These are phyloP conservation scores for Tripidium arundinaceum DNA, from an alignment of 202 grass and related monocot genomes.

Conservation along the genomic window DNA sequence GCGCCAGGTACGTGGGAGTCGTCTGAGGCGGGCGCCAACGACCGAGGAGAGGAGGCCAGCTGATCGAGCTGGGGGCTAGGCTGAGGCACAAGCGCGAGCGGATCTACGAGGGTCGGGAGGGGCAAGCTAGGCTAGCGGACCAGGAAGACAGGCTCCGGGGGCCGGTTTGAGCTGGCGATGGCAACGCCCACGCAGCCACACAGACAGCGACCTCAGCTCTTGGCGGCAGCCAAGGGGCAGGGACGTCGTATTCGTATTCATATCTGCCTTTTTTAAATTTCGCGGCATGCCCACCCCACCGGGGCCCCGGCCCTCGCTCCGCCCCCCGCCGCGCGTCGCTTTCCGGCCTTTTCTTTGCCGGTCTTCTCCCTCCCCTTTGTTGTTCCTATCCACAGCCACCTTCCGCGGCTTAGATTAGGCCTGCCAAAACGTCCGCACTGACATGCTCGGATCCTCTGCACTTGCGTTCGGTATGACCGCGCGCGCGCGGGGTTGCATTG, in stretches of 20 bases:
- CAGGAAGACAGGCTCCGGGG: too few species aligned
- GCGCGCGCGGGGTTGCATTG: too few species aligned
- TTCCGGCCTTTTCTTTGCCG: neutral
- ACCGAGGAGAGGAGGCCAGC: too few species aligned
- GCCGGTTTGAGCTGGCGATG: neutral
- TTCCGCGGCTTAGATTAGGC: slow-evolving; percentile 25
- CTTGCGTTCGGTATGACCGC: too few species aligned
- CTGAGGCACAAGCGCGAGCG: too few species aligned
- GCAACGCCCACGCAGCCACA: neutral
- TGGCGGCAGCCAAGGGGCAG: slow-evolving; percentile 27
- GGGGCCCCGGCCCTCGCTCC: too few species aligned
- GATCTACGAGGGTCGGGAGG: too few species aligned
- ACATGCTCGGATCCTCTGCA: slow-evolving; percentile 23
- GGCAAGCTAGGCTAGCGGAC: too few species aligned
- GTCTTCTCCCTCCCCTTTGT: neutral
- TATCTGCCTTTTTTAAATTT: too few species aligned
- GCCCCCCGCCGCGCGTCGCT: neutral
- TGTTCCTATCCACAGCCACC: slow-evolving; percentile 40
- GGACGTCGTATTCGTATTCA: neutral
- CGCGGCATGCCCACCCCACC: neutral
- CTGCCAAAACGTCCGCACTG: neutral
- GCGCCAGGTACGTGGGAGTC: too few species aligned
- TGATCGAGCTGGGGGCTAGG: too few species aligned
- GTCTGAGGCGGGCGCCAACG: too few species aligned
- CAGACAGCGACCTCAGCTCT: slow-evolving; percentile 28